Evolutionary conservation across 108 stramenopile species (phyloP), one percentile per base, ranked within the genome.

Genomic region (Cyclotella kingstonii): DNA sequence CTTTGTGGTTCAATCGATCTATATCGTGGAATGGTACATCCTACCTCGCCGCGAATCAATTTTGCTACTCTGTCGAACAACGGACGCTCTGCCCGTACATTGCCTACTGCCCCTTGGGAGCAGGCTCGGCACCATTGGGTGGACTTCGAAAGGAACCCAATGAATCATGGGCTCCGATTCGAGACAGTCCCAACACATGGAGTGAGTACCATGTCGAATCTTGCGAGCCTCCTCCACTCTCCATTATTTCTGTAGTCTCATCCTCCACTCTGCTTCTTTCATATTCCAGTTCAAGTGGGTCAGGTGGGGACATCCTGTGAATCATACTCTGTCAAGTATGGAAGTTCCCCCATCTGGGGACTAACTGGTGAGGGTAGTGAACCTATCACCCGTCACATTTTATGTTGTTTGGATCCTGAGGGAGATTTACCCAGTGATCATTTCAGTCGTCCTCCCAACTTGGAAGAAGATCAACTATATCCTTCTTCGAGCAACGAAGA

Each of bases 41-140:
- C 29, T 63, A 63, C 22, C 23, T 47, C 4, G 30, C 40, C 19
- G 26, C 63, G 28, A 21, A 40, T 47, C 19, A 50, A 27, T 63
- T 63, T 34, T 63, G 62, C 27, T 28, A 30, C 9, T 19, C 19
- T 38, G 19, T 47, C 8, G 38, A 63, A 21, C 35, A 30, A 5
- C 14, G 50, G 14, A 45, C 51, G 15, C 62, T 49, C 5, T 63
- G 62, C 27, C 50, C 50, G 8, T 63, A 51, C 30, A 49, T 34
- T 33, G 36, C 62, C 9, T 52, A 52, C 42, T 63, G 62, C 40
- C 62, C 62, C 2, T 28, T 49, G 33, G 62, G 62, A 27, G 62
- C 25, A 38, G 29, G 35, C 5, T n/a, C 43, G 23, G 50, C 34
- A 2, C 62, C 62, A 12, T 30, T 27, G 28, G 49, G 49, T 50